Base-by-base conservation (phyloP, 805 yeast species). In the Barnettozyma wickerhamii region DNA sequence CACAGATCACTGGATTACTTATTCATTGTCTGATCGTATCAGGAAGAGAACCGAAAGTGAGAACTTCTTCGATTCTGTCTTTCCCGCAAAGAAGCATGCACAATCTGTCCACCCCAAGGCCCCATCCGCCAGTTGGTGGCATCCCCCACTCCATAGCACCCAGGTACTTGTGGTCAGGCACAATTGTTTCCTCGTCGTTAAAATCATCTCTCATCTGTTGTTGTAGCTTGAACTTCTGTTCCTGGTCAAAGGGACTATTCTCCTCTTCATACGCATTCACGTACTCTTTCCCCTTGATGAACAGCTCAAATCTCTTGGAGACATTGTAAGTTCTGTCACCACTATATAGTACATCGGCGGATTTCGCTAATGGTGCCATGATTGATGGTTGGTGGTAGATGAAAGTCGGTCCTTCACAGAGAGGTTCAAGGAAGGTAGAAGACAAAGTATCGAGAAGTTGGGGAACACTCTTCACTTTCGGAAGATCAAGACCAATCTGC, bases 51-150 rank as follows among this genome's bases (percentile, higher is more conserved):
- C 95, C 96, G 62, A 88, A 88, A 0, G 83, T 66, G 26, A 88
- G 60, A 1, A 88, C 95, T 10, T 76, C 75, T 39, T 83, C 91
- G 14, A 93, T 89, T 21, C 95, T 67, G 17, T 65, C 65, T 30
- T 73, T 63, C 0, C 76, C 81, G 4, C 84, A 72, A 24, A 91
- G 64, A 15, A 87, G 60, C 97, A 91, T 88, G 38, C 81, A 79
- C 28, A 93, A 61, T 40, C 99, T 63, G 56, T 93, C 99, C 17
- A 93, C 72, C 0, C 99, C 99, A 45, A 95, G 66, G 1, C 99
- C 99, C 86, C 96, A 86, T 0, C 99, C 99, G 2, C 95, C 98
- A 4, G 97, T 91, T 1, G 99, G 99, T 4, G 98, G 97, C 65
- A 93, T 74, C 1, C 96, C 98, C 73, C 82, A 86, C 56, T 87